These are phyloP conservation scores for Arthrinium puccinioides DNA, from an alignment of 2,329 filamentous ascomycete genomes.

Conservation along the genomic window DNA sequence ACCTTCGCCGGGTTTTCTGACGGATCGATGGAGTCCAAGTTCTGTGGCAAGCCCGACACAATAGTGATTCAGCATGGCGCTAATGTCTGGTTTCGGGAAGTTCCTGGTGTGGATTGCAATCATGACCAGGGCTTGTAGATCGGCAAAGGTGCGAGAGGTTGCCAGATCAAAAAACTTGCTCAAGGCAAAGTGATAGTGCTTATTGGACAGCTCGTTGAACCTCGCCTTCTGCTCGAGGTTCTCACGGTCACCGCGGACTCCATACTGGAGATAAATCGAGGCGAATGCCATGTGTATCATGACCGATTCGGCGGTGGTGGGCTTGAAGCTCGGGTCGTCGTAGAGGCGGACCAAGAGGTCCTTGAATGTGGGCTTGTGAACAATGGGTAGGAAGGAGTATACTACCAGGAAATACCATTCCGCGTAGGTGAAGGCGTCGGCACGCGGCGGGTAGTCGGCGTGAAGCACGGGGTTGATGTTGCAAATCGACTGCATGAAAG, in stretches of 20 bases:
- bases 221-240: conserved; percentile 44
- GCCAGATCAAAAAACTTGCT: conserved; percentile 61
- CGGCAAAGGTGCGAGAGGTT: conserved; percentile 52
- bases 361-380: conserved; percentile 72
- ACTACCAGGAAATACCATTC: conserved; percentile 71
- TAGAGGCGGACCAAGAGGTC: conserved; percentile 60
- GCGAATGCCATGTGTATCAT: conserved; percentile 75
- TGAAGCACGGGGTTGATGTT: conserved; percentile 50
- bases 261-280: conserved; percentile 70
- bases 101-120: conserved; percentile 66
- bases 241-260: conserved; percentile 60
- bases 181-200: conserved; percentile 71
- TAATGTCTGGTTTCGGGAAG: conserved; percentile 73
- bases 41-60: conserved; percentile 66
- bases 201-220: conserved; percentile 60
- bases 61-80: conserved; percentile 58
- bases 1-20: conserved; percentile 38
- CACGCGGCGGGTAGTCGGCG: conserved; percentile 54
- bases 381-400: conserved; percentile 63
- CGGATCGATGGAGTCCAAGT: conserved; percentile 66
- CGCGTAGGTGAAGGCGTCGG: conserved; percentile 60
- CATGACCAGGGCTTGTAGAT: conserved; percentile 67
- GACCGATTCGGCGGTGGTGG: conserved; percentile 58
- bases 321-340: conserved; percentile 57
- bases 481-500: conserved; percentile 59